Base-by-base conservation (phyloP, 2,329 filamentous ascomycete species). In the Colletotrichum caudatum region DNA sequence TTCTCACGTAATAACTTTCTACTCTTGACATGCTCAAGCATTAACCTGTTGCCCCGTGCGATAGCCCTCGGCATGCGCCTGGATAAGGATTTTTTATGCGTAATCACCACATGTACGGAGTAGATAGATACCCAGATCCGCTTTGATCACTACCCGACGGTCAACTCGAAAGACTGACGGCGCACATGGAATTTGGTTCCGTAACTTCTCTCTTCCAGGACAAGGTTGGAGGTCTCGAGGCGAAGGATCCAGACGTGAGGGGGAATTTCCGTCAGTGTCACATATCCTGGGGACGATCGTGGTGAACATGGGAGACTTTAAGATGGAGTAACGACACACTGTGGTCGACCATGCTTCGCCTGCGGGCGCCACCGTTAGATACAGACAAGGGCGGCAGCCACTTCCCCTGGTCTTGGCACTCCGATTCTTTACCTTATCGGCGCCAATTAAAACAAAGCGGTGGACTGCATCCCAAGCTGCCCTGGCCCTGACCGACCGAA, bases 361-460 rank as follows among this genome's bases (percentile, higher is more conserved):
- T 62, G 20, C 63, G 50, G 16, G 68, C 63, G 33, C 68, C 68
- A 37, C 68, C 57, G 75, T 33, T 75, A 6, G 71, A 72, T n/a
- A 54, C 70, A 9, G 44, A 41, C 18, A 64, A 63, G 5, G 59
- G 80, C 1, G 75, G 76, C 1, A 76, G 82, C 48, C 64, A 80
- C 4, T 84, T 87, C 80, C 87, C 85, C 3, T 79, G 80, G 41
- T 82, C 84, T 26, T 80, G 89, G 18, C 90, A 88, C 73, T 90
- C 88, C 88, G 11, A 90, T 90, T 64, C 87, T 88, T 0, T 90
- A 89, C 75, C 90, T 91, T 66, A 81, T 90, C 41, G 79, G 81
- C 7, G 86, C 88, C 0, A 84, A 89, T 73, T 79, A 82, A 3
- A 80, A 84, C 54, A 80, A 82, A 4, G 77, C 86, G 11, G 86